Base-by-base conservation (phyloP, 2,329 filamentous ascomycete genomes). In the Arthroderma sp. region DNA sequence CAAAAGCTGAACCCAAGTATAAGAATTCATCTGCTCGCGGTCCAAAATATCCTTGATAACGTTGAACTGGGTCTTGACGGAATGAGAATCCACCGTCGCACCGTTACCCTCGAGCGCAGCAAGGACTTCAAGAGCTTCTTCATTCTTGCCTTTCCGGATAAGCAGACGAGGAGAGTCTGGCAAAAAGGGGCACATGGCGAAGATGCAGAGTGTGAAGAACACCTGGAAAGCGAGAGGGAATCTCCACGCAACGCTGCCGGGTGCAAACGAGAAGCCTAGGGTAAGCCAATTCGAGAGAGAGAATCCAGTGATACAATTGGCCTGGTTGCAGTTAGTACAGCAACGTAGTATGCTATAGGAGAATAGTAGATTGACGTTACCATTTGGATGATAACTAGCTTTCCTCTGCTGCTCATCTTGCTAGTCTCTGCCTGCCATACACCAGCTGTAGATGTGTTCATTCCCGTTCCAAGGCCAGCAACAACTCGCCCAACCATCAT, bases 361-460 rank as follows among this genome's bases (percentile, higher is more conserved):
- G 32, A 5, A 9, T 5, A 22, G 11, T 10, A 28, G 11, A 36
- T 42, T 4, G 27, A 5, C 52, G 42, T 36, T 30, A 57, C 53
- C 51, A 59, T 55, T 41, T 62, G 58, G 6, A 59, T 47, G 15
- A 22, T 22, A 22, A 39, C 43, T 55, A 62, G 55, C 59, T 60
- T 61, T 9, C 67, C 67, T 29, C 67, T 58, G 40, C 60, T 60
- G 2, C 62, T 56, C 7, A 64, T 62, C 45, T 66, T 62, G 57
- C 66, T 65, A 8, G 65, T 51, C 43, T 70, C 68, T 3, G 63
- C 62, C 48, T 70, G 66, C 62, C 65, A 70, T 50, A 64, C 49
- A 52, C 63, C 62, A 11, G 65, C 64, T 1, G 71, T 73, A 32
- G 70, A 66, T 1, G 71, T 72, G 42, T 73, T 73, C 56, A 69